Base-by-base conservation (phyloP, 2,329 filamentous ascomycete genomes). In the Stachybotrys chlorohalonatus region DNA sequence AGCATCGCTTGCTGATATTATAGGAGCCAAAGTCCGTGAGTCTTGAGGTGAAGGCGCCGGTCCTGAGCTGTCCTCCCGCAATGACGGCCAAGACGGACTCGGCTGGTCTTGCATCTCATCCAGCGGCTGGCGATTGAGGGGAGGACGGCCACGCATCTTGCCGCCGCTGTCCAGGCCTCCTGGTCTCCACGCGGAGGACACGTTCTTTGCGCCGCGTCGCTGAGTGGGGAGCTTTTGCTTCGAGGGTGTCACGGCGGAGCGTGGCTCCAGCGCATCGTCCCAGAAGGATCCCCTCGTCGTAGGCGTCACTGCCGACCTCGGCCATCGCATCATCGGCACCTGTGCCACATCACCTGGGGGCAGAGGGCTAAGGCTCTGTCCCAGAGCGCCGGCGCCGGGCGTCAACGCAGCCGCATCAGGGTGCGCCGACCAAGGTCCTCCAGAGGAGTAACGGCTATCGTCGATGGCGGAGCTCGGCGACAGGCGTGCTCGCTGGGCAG, bases 161-260 rank as follows among this genome's bases (percentile, higher is more conserved):
- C 86, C 85, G 4, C 78, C 82, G 1, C 81, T 73, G 11, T 83
- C 76, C 46, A 78, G 75, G 15, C 81, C 81, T 56, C 80, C 82
- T 58, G 83, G 83, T 54, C 87, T 84, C 92, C 92, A 96, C 1
- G 92, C 92, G 9, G 91, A 96, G 1, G 91, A 96, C 0, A 96
- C 90, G 7, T 89, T 90, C 64, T 83, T 83, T 0, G 90, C 88
- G 0, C 91, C 91, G 66, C 95, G 88, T 5, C 89, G 82, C 54
- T 68, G 69, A 11, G 59, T 55, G 3, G 64, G 53, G 16, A 76
- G 69, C 56, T 80, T 77, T 2, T 72, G 70, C 58, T 78, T 85
- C 53, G 80, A 83, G 1, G 86, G 84, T 5, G 86, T 88, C n/a
- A 89, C 76, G 4, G 89, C 88, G 1, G 90, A 91, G 51, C 79